Conservation (phyloP, 495 filamentous ascomycete species). For the Xylaria cubensis region DNA sequence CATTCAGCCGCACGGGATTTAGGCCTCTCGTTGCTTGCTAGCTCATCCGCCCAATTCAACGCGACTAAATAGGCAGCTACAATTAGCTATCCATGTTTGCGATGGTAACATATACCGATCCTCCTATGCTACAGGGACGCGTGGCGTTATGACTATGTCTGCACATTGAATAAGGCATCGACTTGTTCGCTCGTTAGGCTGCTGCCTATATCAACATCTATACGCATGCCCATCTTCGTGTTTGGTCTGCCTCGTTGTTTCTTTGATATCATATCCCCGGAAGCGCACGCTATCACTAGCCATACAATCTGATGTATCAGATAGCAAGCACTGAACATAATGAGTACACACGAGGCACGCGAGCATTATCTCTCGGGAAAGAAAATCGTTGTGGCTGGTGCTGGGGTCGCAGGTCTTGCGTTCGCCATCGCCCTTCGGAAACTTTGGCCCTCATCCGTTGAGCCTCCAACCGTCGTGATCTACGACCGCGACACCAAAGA, state of each 20-base stretch:
- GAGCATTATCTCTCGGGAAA: constrained; percentile 41
- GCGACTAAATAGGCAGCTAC: neutral
- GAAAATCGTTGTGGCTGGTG: constrained; percentile 46
- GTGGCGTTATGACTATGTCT: neutral
- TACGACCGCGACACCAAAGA: constrained; percentile 43
- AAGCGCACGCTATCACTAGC: neutral
- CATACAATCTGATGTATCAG: neutral
- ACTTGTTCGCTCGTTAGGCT: neutral
- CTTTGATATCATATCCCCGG: neutral
- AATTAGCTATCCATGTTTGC: neutral
- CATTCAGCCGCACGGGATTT: neutral
- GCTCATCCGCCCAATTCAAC: neutral
- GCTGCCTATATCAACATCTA: neutral
- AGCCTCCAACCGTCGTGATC: constrained; percentile 35
- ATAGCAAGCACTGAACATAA: neutral
- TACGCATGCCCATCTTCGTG: too few relatives aligned
- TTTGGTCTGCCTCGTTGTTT: neutral
- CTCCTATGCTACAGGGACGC: neutral
- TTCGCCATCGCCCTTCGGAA: constrained; percentile 44
- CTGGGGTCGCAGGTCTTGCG: constrained; percentile 44
- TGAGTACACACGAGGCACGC: neutral
- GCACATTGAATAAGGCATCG: neutral
- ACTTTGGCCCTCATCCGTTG: constrained; percentile 35
- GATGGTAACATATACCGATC: neutral
- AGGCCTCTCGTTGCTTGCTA: neutral